Percentiles rank a stretch among this genome's conserved stretches.
phyloP scores from a whole-genome alignment of 2,329 filamentous ascomycete genomes.

The Claviceps sp. region DNA sequence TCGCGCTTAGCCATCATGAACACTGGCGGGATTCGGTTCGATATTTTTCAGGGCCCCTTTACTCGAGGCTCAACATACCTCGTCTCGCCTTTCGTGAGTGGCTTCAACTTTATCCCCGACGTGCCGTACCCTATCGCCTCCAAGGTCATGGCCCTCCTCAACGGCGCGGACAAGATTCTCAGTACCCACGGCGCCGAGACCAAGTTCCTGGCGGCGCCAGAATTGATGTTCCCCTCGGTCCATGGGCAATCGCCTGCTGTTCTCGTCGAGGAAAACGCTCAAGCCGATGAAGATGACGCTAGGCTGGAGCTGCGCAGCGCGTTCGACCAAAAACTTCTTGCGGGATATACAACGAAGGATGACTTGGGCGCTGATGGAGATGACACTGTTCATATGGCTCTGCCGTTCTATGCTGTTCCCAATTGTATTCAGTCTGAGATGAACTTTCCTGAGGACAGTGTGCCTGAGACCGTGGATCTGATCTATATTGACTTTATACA shows the following conservation, averaged over 20 bases:
- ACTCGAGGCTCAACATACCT: constrained; percentile 79
- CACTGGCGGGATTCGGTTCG: constrained; percentile 85
- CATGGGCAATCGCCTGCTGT: constrained; percentile 4
- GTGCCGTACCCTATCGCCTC: constrained; percentile 67
- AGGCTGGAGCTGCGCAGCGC: constrained; percentile 20
- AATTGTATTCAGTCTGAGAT: constrained; percentile 68
- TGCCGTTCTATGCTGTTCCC: constrained; percentile 65
- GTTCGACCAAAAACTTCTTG: constrained; percentile 24
- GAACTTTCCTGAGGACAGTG: constrained; percentile 40
- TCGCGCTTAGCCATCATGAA: constrained; percentile 68
- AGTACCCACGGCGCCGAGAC: constrained; percentile 22
- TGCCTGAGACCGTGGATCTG: constrained; percentile 66
- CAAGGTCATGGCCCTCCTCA: constrained; percentile 49
- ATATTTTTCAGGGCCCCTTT: constrained; percentile 86
- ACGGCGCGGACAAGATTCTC: constrained; percentile 39
- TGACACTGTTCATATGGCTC: constrained; percentile 67
- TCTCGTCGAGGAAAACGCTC: constrained; percentile 2
- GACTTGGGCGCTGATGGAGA: constrained; percentile 76
- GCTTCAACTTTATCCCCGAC: constrained; percentile 62
- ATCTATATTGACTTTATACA: constrained; percentile 89
- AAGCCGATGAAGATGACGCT: constrained; percentile 10
- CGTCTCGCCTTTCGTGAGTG: constrained; percentile 76
- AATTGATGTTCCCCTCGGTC: constrained; percentile 21
- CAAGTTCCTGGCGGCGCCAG: constrained; percentile 35
- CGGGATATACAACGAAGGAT: constrained; percentile 81